phyloP scores from a whole-genome alignment of 345 rosid species.

The Isatis tinctoria region DNA sequence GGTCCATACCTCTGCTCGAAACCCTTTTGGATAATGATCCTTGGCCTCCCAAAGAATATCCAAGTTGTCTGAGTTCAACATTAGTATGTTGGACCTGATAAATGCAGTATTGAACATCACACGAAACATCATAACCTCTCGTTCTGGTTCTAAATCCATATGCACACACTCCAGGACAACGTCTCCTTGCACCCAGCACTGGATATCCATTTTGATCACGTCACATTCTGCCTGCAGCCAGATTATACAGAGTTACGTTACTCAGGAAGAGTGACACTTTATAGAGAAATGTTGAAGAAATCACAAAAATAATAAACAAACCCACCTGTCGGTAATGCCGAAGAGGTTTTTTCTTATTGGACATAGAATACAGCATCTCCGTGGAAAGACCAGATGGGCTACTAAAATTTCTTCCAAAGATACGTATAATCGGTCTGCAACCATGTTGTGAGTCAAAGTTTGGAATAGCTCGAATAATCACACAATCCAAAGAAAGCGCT shows the following conservation, averaged over 20 bases:
- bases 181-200: conserved; percentile 97
- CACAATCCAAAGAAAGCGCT: conserved; percentile 85
- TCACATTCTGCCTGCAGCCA: conserved; percentile 83
- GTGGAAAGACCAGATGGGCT: conserved; percentile 67
- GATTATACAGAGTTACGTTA: conserved; percentile 10
- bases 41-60: conserved; percentile 97
- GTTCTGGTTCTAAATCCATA: conserved; percentile 81
- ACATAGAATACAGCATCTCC: conserved; percentile 83
- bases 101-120: conserved; percentile 96
- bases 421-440: conserved; percentile 86
- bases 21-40: conserved; percentile 90
- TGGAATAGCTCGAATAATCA: conserved; percentile 85
- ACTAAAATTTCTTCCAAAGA: conserved; percentile 78
- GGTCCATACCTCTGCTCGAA: conserved; percentile 77
- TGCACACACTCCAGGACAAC: conserved; percentile 96
- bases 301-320: neutral
- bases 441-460: conserved; percentile 88
- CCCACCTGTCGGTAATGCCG: conserved; percentile 82
- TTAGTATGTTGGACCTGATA: conserved; percentile 95
- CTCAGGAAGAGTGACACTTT: neutral
- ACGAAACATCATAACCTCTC: conserved; percentile 99
- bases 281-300: neutral
- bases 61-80: conserved; percentile 88
- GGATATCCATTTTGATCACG: conserved; percentile 93
- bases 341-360: conserved; percentile 67